These are phyloP conservation scores for Raffaelea albimanens DNA, from an alignment of 2,329 filamentous ascomycete species.

Conservation along the genomic window DNA sequence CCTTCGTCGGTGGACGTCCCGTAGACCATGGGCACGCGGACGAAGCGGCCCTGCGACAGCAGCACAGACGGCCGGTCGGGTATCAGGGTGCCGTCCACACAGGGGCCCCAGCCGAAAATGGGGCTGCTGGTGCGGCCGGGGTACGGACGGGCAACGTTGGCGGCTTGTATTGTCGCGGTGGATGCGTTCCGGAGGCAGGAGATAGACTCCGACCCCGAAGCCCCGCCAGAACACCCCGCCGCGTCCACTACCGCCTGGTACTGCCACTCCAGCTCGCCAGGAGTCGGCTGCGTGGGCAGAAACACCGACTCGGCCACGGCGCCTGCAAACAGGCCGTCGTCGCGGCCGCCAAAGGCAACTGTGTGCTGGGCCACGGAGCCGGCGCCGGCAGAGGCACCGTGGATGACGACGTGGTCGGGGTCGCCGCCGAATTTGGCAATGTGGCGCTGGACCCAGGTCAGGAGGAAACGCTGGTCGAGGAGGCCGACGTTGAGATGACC, in stretches of 20 bases:
- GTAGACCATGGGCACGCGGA: slow-evolving; percentile 34
- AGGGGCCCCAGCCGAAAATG: slow-evolving; percentile 42
- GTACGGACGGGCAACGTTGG: slow-evolving; percentile 31
- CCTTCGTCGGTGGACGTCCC: slow-evolving; percentile 39
- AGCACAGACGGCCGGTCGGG: slow-evolving; percentile 30
- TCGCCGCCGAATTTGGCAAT: slow-evolving; percentile 27
- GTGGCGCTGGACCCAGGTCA: slow-evolving; percentile 53
- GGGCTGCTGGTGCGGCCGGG: slow-evolving; percentile 24
- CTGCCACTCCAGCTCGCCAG: slow-evolving; percentile 25
- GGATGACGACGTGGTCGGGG: slow-evolving; percentile 8
- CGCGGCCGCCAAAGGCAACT: slow-evolving; percentile 32
- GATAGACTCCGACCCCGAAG: slow-evolving; percentile 13
- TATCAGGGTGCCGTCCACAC: slow-evolving; percentile 37
- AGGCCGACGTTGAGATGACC: slow-evolving; percentile 34
- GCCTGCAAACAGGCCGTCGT: slow-evolving; percentile 35
- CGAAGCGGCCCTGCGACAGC: slow-evolving; percentile 28
- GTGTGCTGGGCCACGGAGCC: slow-evolving; percentile 7
- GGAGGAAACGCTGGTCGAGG: slow-evolving; percentile 49
- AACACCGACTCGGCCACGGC: slow-evolving; percentile 39
- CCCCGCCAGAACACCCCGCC: slow-evolving; percentile 23
- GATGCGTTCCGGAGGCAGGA: slow-evolving; percentile 30
- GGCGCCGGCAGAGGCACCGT: slow-evolving; percentile 11
- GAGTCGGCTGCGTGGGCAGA: slow-evolving; percentile 35
- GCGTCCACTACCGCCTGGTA: slow-evolving; percentile 12
- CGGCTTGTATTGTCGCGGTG: slow-evolving; percentile 27